A percentile compares a stretch with the other conserved stretches of the same genome.
Evolutionary conservation across 2,329 filamentous ascomycete species (phyloP).

Genomic region (Fusarium nurragi): DNA sequence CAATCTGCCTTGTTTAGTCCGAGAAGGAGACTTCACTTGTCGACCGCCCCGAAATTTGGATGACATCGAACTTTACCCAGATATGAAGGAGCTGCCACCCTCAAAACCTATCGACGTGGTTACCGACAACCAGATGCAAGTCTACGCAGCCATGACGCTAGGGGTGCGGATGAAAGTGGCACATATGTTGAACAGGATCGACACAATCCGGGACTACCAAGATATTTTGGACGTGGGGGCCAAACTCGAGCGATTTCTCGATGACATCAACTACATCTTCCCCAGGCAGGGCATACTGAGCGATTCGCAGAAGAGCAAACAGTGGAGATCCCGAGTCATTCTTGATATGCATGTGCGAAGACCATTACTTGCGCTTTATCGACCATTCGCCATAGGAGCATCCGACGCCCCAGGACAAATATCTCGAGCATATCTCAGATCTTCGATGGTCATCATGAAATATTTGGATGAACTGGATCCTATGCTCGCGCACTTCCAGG

Average conservation of each 20-base stretch:
- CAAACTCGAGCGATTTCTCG: conserved; percentile 63
- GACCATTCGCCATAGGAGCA: conserved; percentile 64
- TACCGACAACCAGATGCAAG: conserved; percentile 64
- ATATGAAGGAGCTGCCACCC: conserved; percentile 59
- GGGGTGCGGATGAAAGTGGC: conserved; percentile 60
- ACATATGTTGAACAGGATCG: conserved; percentile 61
- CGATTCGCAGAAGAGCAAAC: conserved; percentile 57
- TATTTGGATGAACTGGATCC: conserved; percentile 65
- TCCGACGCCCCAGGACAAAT: conserved; percentile 62
- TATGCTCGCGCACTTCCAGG: conserved; percentile 55
- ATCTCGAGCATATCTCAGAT: conserved; percentile 61
- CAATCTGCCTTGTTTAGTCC: conserved; percentile 61
- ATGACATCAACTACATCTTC: conserved; percentile 64
- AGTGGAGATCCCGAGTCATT: conserved; percentile 61
- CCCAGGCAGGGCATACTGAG: conserved; percentile 57
- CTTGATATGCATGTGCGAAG: conserved; percentile 65
- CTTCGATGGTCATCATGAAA: conserved; percentile 64
- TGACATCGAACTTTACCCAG: conserved; percentile 59
- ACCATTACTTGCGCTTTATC: conserved; percentile 62
- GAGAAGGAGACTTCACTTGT: conserved; percentile 64
- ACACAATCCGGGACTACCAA: conserved; percentile 62
- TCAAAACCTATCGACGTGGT: conserved; percentile 61
- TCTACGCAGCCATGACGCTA: conserved; percentile 62
- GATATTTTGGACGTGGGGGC: conserved; percentile 63
- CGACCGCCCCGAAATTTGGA: conserved; percentile 63